Evolutionary conservation across 257 asterid species (phyloP), one percentile per base, ranked within the genome.

Genomic region (Rehmannia glutinosa): DNA sequence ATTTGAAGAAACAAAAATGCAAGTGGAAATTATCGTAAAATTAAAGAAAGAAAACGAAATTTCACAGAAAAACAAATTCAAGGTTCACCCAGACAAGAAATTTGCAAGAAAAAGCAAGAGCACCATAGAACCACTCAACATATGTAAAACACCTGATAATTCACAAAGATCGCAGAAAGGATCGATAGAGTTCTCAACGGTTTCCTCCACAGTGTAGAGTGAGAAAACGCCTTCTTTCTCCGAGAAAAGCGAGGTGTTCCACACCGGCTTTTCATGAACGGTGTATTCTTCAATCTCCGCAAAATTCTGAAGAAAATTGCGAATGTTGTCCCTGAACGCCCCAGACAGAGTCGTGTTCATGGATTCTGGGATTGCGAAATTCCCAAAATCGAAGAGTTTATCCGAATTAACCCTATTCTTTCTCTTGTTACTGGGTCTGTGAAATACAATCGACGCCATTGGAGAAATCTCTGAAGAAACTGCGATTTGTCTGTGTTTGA

Each of bases 131-230:
- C n/a, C n/a, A n/a, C n/a, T n/a, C n/a, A 71, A 8, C 9, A 15
- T 24, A 32, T 41, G n/a, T 38, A 62, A 13, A 51, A 73, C 15
- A 82, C 97, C 97, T 74, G 90, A 67, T 36, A 61, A 74, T 83
- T 83, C 84, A 56, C 97, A 91, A 66, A 83, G 76, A 65, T 74
- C 62, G 67, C 97, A 91, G 78, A 85, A 82, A 15, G 88, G 95
- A 17, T 78, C 41, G 30, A 49, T 51, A 8, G 91, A 80, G 20
- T 64, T 42, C 13, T 72, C 77, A 70, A 84, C 85, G 54, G 91
- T 82, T 83, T 91, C 95, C 60, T 88, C 87, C 62, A 88, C 23
- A 42, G 75, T 77, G 61, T 80, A 87, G 61, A 91, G 87, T 3
- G 88, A 86, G 53, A 87, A 81, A 65, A 77, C 81, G 46, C 70